Evolutionary conservation across 2,329 filamentous ascomycete species (phyloP), one percentile per base, ranked within the genome.

Genomic region (Hypoxylon sp.): DNA sequence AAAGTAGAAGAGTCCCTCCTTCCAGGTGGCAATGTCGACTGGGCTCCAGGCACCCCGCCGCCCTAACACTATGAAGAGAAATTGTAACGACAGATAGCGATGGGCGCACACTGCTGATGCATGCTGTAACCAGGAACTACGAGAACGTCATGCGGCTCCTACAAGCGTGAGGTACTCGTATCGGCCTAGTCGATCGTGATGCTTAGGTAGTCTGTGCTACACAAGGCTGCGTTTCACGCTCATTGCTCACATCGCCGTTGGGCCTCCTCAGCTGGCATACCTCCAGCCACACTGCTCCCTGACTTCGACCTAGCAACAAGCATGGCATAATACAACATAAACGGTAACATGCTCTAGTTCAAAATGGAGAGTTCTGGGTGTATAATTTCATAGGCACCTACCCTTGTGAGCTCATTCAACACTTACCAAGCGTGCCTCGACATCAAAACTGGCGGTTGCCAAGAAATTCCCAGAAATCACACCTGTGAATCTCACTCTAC

Each of bases 181-280:
- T 26, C 26, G 26, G 26, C 26, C 26, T 26, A 6, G 26, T 26
- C 26, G 26, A 26, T 26, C 26, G 26, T 26, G 26, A 26, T 26
- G 26, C 26, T 26, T 26, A 26, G 3, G 3, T 6, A 26, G 26
- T 22, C 19, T 22, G 19, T 26, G 26, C 26, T 26, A 26, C 26
- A 6, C 3, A 26, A 51, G 14, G 26, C 47, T 31, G 5, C 33
- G 47, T 19, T 17, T 51, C 5, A 24, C 47, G 26, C 58, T 71
- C 9, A 58, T 71, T 31, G 59, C 59, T 10, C 69, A 70, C 17
- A 60, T 67, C 3, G 52, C 47, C 35, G 56, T 67, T 11, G 63
- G 63, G 1, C 51, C 51, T 17, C 66, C 66, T 52, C 17, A 3
- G 14, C 51, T 57, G 2, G 65, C 63, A 22, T 67, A 57, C 11